These are phyloP conservation scores for Centella asiatica DNA, from an alignment of 129 eudicot species.

Conservation along the genomic window DNA sequence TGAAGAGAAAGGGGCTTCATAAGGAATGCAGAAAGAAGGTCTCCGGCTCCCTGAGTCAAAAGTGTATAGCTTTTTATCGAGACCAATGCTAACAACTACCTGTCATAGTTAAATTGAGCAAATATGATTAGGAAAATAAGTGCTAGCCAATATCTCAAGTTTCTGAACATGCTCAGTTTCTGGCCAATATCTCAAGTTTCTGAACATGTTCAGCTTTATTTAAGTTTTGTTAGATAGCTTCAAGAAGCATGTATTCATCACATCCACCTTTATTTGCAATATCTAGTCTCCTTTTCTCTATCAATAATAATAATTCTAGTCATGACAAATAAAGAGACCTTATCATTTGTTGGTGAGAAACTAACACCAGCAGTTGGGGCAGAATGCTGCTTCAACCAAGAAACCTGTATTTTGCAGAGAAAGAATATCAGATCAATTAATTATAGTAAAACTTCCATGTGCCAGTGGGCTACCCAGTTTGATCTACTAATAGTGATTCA, in stretches of 20 bases:
- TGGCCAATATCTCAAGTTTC: neutral
- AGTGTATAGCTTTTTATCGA: slow-evolving; percentile 86
- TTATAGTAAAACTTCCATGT: neutral
- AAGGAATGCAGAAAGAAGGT: slow-evolving; percentile 59
- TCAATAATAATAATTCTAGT: neutral
- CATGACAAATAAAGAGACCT: slow-evolving; percentile 37
- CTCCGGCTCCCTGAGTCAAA: slow-evolving; percentile 69
- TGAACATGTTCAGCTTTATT: neutral
- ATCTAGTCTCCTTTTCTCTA: neutral
- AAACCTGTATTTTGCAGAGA: slow-evolving; percentile 42
- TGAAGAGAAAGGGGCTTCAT: slow-evolving; percentile 91
- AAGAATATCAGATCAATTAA: no score
- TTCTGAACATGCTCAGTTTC: neutral
- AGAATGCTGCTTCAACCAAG: slow-evolving; percentile 95
- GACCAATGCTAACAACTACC: slow-evolving; percentile 87
- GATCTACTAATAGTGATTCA: neutral
- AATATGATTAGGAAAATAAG: slow-evolving; percentile 8
- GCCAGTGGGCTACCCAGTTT: neutral
- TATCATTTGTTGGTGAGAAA: slow-evolving; percentile 89
- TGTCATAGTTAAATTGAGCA: slow-evolving; percentile 24
- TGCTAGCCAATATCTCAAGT: neutral
- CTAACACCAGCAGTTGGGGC: slow-evolving; percentile 96
- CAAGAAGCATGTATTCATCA: neutral
- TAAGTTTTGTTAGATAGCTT: neutral
- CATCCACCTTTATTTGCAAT: neutral